Evolutionary conservation across 768 basidiomycete species (phyloP), one percentile per base, ranked within the genome.

Genomic region (Xerocomus spinulosus): DNA sequence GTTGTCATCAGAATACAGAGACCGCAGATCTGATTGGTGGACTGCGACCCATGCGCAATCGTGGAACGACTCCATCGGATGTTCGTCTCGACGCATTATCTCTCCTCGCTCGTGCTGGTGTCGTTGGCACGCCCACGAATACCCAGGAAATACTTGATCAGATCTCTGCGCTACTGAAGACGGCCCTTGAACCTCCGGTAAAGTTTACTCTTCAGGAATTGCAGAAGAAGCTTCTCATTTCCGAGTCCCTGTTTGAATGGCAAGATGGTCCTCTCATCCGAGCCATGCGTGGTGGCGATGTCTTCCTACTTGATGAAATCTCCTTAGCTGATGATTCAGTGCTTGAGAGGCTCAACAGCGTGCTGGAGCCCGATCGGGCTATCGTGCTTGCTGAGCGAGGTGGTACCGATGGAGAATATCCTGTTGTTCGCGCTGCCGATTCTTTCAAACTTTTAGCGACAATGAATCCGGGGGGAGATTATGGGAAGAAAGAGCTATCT

Each of bases 391-490:
- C 96, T 1, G 96, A 99, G 66, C 86, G 84, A 38, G 92, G 93
- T 1, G 92, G 91, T 10, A 78, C 77, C 35, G 80, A 84, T 50
- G 71, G 80, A 10, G 83, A 83, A 26, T 75, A 85, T 52, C 79
- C 85, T 25, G 74, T 76, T 7, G 73, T 98, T 34, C 71, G 68
- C 17, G 94, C 92, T 8, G 63, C 70, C 7, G 69, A 76, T 4
- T 70, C 69, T 1, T 99, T 99, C 76, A 86, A 93, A 63, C 81
- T 99, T 30, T 74, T 97, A 0, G 92, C 96, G 3, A 98, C 96
- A 3, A 99, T 99, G 96, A 99, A 99, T 64, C 96, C 96, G 0
- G 96, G 96, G 17, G 96, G 96, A 13, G 96, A 99, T 61, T 98
- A 94, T 58, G 96, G 96, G 20, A 99, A 99, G 74, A 99, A 98